phyloP scores from a whole-genome alignment of 371 early-diverging fungal genomes.

The Saksenaea vasiformis region DNA sequence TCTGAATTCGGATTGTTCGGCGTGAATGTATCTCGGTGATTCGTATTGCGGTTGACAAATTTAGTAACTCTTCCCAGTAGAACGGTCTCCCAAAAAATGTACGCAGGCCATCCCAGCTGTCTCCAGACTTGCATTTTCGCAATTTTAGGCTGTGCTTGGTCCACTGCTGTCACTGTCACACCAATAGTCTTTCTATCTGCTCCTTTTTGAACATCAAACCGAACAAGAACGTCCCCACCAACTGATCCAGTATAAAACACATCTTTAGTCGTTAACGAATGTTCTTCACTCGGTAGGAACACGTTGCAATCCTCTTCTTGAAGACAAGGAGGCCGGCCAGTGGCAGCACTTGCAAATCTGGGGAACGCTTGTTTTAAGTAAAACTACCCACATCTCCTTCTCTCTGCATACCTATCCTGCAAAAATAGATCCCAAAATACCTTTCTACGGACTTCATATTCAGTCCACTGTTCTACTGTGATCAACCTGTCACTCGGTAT shows the following conservation, averaged over 20 bases:
- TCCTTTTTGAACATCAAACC: neutral
- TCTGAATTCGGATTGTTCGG: slow-evolving; percentile 8
- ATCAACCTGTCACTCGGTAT: neutral
- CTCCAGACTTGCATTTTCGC: neutral
- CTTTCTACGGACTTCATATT: neutral
- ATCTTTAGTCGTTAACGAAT: neutral
- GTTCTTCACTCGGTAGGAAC: neutral
- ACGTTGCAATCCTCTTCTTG: neutral
- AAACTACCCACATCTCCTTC: neutral
- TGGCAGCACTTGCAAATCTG: neutral
- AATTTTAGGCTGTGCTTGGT: neutral
- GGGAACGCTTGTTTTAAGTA: neutral
- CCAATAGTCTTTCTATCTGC: neutral
- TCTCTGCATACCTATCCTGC: neutral
- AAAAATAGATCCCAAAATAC: neutral
- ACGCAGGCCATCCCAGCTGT: neutral
- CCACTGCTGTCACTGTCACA: neutral
- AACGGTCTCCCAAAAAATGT: slow-evolving; percentile 1
- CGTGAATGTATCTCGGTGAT: neutral
- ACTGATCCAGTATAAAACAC: neutral
- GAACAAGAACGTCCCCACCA: neutral
- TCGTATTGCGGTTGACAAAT: slow-evolving; percentile 10
- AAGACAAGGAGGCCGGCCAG: neutral
- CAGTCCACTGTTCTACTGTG: neutral
- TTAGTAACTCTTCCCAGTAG: slow-evolving; percentile 10